A percentile compares a stretch with the other conserved stretches of the same genome.
These are phyloP conservation scores for Colletotrichum chlorophyti DNA, from an alignment of 2,329 filamentous ascomycete species.

Conservation along the genomic window DNA sequence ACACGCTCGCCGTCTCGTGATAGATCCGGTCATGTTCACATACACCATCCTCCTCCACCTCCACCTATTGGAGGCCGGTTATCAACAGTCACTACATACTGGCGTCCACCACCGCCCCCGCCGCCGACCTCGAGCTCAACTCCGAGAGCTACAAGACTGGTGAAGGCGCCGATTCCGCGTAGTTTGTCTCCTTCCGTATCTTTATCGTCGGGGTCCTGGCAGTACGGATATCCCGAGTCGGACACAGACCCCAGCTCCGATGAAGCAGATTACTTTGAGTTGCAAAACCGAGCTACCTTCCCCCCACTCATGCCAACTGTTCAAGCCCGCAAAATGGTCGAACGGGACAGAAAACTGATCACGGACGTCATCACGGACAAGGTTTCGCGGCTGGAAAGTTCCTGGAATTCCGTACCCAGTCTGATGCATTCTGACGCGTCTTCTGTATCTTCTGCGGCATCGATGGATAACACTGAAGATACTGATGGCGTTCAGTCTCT, in stretches of 20 bases:
- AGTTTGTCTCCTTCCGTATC: conserved; percentile 1
- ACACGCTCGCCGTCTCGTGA: no score
- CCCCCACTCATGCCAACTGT: conserved; percentile 28
- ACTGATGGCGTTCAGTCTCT: conserved; percentile 41
- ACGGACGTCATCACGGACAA: conserved; percentile 42
- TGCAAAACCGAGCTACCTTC: conserved; percentile 13
- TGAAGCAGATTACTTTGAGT: conserved; percentile 12
- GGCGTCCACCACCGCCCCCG: conserved; percentile 5
- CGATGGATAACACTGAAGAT: conserved; percentile 29
- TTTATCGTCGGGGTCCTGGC: conserved; percentile 7
- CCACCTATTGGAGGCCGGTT: neutral
- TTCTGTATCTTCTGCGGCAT: conserved; percentile 8
- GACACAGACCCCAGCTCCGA: conserved; percentile 12
- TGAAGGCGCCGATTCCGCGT: neutral
- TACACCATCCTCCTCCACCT: neutral
- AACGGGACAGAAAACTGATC: conserved; percentile 6
- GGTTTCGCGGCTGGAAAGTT: conserved; percentile 41
- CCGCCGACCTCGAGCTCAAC: neutral
- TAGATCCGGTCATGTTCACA: neutral
- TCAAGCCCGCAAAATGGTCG: neutral
- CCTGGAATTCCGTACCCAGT: conserved; percentile 30
- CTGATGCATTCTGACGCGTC: conserved; percentile 12
- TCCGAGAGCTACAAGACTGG: neutral
- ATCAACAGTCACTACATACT: neutral
- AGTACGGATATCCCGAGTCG: neutral